phyloP scores from a whole-genome alignment of 2,329 filamentous ascomycete species.

The Alternaria longipes region DNA sequence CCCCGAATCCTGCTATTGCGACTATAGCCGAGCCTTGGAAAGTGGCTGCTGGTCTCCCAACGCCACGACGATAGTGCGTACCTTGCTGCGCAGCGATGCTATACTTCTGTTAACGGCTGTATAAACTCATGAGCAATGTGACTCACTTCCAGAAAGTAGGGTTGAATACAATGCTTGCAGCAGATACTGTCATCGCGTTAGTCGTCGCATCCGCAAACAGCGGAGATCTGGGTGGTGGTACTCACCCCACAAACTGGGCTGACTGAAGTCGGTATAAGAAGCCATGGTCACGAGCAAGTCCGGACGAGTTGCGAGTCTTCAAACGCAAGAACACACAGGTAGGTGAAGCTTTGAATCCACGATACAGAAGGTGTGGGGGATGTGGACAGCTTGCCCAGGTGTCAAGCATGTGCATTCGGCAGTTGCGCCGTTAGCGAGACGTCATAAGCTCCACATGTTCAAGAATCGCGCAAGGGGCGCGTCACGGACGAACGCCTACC shows the following conservation, averaged over 20 bases:
- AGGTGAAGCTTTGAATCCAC: constrained; percentile 3
- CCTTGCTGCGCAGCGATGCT: constrained; percentile 87
- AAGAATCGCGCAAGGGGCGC: background rate
- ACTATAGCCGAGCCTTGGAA: background rate
- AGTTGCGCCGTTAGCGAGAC: constrained; percentile 37
- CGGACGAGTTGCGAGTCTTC: background rate
- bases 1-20: background rate
- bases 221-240: constrained; percentile 15
- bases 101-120: constrained; percentile 16
- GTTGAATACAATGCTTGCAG: constrained; percentile 87
- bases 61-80: constrained; percentile 51
- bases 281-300: constrained; percentile 27
- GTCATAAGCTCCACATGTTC: constrained; percentile 35
- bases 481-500: background rate
- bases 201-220: constrained; percentile 8
- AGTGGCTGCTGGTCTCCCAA: background rate
- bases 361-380: constrained; percentile 25
- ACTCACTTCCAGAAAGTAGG: constrained; percentile 98
- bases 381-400: constrained; percentile 35
- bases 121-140: background rate
- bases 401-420: constrained; percentile 30
- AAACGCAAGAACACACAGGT: background rate
- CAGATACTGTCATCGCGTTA: constrained; percentile 69
- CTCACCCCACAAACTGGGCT: constrained; percentile 60
- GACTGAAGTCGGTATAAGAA: constrained; percentile 54